Percentiles rank a stretch among this genome's conserved stretches.
phyloP scores from a whole-genome alignment of 352 stramenopile species.

The Globisporangium splendens region DNA sequence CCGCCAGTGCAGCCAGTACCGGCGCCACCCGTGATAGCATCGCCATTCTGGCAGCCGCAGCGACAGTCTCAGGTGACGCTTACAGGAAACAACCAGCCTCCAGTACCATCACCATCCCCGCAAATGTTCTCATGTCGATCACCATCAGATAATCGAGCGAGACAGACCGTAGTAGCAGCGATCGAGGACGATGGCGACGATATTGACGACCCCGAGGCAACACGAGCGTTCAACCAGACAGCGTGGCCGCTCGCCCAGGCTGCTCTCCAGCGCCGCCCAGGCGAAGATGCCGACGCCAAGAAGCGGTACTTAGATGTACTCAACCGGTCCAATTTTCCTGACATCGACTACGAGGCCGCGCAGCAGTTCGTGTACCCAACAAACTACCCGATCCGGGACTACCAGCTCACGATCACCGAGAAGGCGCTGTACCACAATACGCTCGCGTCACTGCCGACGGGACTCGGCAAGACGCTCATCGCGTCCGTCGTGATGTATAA shows the following conservation, averaged over 20 bases:
- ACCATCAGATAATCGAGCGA: neutral
- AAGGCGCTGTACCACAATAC: slow-evolving; percentile 96
- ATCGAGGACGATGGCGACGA: slow-evolving; percentile 9
- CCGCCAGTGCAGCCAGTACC: slow-evolving; percentile 12
- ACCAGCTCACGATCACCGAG: slow-evolving; percentile 94
- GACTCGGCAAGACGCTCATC: slow-evolving; percentile 99
- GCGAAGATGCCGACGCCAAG: slow-evolving; percentile 56
- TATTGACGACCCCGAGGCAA: neutral
- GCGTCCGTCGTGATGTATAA: slow-evolving; percentile 99
- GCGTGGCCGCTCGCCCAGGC: slow-evolving; percentile 13
- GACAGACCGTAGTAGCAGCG: neutral
- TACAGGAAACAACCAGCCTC: neutral
- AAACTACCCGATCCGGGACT: slow-evolving; percentile 91
- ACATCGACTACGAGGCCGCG: slow-evolving; percentile 60
- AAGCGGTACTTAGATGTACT: slow-evolving; percentile 54
- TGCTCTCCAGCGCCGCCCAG: slow-evolving; percentile 20
- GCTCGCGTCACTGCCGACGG: slow-evolving; percentile 97
- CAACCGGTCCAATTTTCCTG: slow-evolving; percentile 28
- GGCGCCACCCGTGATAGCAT: neutral
- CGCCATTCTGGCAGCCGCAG: slow-evolving; percentile 5
- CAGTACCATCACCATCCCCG: neutral
- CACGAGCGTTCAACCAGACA: neutral
- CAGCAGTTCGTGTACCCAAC: slow-evolving; percentile 85
- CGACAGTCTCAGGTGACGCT: slow-evolving; percentile 3
- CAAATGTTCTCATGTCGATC: neutral